phyloP scores from a whole-genome alignment of 768 basidiomycete genomes.

The Coprinopsis marcescibilis region DNA sequence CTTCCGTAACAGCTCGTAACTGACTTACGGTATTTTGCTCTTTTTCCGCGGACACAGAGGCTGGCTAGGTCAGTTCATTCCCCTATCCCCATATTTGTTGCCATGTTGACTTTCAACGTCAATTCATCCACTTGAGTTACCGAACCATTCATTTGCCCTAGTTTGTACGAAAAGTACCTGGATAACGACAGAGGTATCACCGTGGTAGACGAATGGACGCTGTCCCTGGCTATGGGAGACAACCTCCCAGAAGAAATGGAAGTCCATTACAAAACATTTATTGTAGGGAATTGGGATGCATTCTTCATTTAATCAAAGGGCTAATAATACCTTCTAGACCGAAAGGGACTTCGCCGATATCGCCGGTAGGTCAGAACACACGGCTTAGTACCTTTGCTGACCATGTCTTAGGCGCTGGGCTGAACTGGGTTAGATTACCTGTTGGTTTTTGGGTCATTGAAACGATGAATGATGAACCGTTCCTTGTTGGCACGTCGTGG shows the following conservation, averaged over 20 bases:
- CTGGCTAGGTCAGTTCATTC: conserved; percentile 34
- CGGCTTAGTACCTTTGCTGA: neutral
- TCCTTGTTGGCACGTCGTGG: conserved; percentile 75
- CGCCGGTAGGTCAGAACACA: conserved; percentile 20
- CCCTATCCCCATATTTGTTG: neutral
- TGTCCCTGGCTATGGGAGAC: conserved; percentile 61
- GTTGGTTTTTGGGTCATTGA: conserved; percentile 89
- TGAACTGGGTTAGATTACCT: conserved; percentile 85
- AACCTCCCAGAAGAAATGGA: conserved; percentile 65
- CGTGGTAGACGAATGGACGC: conserved; percentile 71
- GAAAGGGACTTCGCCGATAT: conserved; percentile 32
- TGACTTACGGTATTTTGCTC: conserved; percentile 14
- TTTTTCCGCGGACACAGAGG: conserved; percentile 24
- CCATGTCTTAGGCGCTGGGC: conserved; percentile 52
- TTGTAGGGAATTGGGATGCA: conserved; percentile 2
- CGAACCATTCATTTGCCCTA: conserved; percentile 75
- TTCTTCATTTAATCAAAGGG: neutral
- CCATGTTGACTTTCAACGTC: neutral
- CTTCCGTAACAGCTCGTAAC: conserved; percentile 3
- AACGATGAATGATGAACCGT: conserved; percentile 69
- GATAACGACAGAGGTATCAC: conserved; percentile 30
- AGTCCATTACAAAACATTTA: conserved; percentile 52
- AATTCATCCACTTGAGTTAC: too few species aligned
- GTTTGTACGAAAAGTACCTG: conserved; percentile 62
- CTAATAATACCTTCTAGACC: conserved; percentile 19